phyloP scores from a whole-genome alignment of 1,139 yeast species.

The Geotrichum siamense region DNA sequence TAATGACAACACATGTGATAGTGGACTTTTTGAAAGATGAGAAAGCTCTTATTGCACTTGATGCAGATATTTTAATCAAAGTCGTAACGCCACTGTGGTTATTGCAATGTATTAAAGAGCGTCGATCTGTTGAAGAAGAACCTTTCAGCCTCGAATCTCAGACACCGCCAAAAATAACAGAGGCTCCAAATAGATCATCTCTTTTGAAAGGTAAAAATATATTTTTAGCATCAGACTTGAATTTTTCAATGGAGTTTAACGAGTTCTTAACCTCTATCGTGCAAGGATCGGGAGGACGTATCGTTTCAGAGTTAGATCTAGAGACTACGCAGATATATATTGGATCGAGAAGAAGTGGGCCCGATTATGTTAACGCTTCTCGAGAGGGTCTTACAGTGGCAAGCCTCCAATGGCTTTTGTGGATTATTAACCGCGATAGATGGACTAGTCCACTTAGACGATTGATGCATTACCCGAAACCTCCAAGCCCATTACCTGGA shows the following conservation, averaged over 20 bases:
- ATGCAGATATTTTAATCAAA: constrained; percentile 33
- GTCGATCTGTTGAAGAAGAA: background rate
- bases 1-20: constrained; percentile 70
- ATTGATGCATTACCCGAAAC: constrained; percentile 68
- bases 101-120: constrained; percentile 43
- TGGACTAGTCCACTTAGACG: constrained; percentile 54
- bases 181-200: background rate
- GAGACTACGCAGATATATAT: background rate
- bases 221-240: constrained; percentile 4
- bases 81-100: constrained; percentile 68
- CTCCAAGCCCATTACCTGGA: constrained; percentile 44
- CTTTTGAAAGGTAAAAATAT: constrained; percentile 1
- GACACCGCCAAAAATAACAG: no score
- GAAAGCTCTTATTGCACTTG: constrained; percentile 27
- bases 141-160: no score
- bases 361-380: constrained; percentile 25
- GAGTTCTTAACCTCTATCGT: constrained; percentile 6
- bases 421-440: constrained; percentile 48
- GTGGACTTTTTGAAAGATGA: constrained; percentile 48
- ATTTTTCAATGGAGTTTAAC: background rate
- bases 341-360: constrained; percentile 4
- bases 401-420: constrained; percentile 66
- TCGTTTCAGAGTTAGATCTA: constrained; percentile 26
- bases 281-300: constrained; percentile 29
- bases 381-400: constrained; percentile 44